phyloP scores from a whole-genome alignment of 257 asterid species.

The Fraxinus quadrangulata region DNA sequence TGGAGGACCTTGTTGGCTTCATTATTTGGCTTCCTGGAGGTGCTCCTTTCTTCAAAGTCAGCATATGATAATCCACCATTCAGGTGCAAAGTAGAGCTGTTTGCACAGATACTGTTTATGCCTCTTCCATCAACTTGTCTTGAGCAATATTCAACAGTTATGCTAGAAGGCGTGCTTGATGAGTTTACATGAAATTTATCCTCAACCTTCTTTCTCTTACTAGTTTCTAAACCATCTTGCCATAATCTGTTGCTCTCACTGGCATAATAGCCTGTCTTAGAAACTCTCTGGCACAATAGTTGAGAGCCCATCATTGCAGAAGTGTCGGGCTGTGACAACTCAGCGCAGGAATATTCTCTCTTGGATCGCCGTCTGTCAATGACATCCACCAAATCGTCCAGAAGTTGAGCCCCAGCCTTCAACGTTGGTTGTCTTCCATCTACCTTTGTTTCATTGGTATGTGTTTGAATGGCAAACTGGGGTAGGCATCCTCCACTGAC shows the following conservation, averaged over 20 bases:
- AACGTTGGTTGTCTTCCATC: conserved; percentile 34
- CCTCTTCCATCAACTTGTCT: conserved; percentile 32
- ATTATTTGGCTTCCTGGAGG: conserved; percentile 27
- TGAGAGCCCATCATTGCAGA: conserved; percentile 35
- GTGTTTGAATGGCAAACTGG: conserved; percentile 40
- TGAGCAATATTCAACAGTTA: conserved; percentile 29
- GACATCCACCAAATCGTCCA: conserved; percentile 27
- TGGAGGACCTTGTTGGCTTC: conserved; percentile 20
- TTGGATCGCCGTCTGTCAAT: conserved; percentile 44
- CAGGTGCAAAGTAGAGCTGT: conserved; percentile 31
- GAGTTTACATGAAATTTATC: conserved; percentile 29
- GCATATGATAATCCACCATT: conserved; percentile 31
- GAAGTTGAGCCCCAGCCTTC: conserved; percentile 35
- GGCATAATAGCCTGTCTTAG: conserved; percentile 24
- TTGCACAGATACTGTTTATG: conserved; percentile 28
- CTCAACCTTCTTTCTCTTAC: conserved; percentile 34
- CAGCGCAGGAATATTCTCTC: conserved; percentile 39
- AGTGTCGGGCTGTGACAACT: conserved; percentile 23
- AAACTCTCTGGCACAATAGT: conserved; percentile 34
- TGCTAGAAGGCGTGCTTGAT: conserved; percentile 37
- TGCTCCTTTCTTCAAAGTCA: conserved; percentile 33
- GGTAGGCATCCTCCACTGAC: conserved; percentile 31
- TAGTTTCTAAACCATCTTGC: conserved; percentile 31
- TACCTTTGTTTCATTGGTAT: conserved; percentile 24
- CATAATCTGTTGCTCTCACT: conserved; percentile 27